Evolutionary conservation across 495 filamentous ascomycete genomes (phyloP).

Genomic region (Aspergillus incahuasiensis): DNA sequence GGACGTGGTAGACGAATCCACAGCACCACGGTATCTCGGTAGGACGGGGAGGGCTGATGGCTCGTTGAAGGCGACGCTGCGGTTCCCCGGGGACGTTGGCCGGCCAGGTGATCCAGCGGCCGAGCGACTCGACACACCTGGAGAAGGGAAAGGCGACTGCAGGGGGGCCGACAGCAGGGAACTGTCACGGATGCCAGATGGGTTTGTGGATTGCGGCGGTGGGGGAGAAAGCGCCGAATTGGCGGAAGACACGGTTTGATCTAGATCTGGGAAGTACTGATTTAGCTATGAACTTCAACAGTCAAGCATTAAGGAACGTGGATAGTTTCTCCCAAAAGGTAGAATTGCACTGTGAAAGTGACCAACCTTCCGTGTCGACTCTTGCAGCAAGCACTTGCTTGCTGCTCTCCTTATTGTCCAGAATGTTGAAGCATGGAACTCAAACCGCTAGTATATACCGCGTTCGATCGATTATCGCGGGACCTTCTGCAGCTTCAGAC

Average conservation of each 20-base stretch:
- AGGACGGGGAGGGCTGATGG: slow-evolving; percentile 34
- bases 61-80: slow-evolving; percentile 28
- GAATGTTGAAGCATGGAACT: slow-evolving; percentile 51
- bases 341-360: slow-evolving; percentile 3
- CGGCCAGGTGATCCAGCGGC: slow-evolving; percentile 34
- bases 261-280: slow-evolving; percentile 33
- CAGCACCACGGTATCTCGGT: slow-evolving; percentile 26
- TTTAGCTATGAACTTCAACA: slow-evolving; percentile 10
- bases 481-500: neutral
- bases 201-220: slow-evolving; percentile 28
- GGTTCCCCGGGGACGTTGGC: slow-evolving; percentile 23
- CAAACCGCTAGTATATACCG: slow-evolving; percentile 24
- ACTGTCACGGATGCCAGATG: slow-evolving; percentile 29
- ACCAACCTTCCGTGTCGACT: slow-evolving; percentile 49
- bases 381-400: slow-evolving; percentile 54
- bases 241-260: slow-evolving; percentile 38
- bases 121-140: slow-evolving; percentile 38
- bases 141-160: slow-evolving; percentile 32
- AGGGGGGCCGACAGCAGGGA: slow-evolving; percentile 29
- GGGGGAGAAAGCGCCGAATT: slow-evolving; percentile 36
- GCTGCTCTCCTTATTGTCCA: slow-evolving; percentile 50
- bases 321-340: neutral
- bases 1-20: slow-evolving; percentile 40
- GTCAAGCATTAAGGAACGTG: neutral
- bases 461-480: slow-evolving; percentile 25